Evolutionary conservation across 768 basidiomycete genomes (phyloP).

Genomic region (Mycena chlorophos): DNA sequence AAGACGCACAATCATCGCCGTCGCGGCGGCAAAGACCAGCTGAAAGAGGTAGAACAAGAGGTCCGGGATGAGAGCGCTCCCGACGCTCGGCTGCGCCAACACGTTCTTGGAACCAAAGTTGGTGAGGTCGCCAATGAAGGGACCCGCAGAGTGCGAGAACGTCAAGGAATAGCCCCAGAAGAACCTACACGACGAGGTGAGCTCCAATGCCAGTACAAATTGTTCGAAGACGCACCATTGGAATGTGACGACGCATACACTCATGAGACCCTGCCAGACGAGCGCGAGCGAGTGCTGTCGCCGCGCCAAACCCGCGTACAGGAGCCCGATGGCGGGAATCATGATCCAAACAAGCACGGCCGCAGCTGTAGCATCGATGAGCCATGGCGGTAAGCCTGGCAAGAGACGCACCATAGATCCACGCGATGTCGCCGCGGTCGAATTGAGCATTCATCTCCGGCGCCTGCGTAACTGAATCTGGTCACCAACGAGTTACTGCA

Average conservation of each 20-base stretch:
- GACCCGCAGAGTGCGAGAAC: conserved; percentile 72
- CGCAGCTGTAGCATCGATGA: conserved; percentile 57
- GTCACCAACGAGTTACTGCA: too few species aligned
- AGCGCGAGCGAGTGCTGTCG: conserved; percentile 93
- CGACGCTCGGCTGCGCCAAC: conserved; percentile 71
- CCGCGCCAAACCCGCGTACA: conserved; percentile 82
- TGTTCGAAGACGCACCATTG: conserved; percentile 63
- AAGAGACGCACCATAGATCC: too few species aligned
- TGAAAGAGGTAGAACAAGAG: conserved; percentile 85
- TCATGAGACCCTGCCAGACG: conserved; percentile 79
- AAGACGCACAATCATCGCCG: conserved; percentile 44
- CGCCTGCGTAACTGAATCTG: too few species aligned
- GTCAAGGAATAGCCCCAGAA: conserved; percentile 96
- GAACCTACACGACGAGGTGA: conserved; percentile 67
- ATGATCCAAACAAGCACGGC: conserved; percentile 85
- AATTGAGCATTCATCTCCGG: conserved; percentile 33
- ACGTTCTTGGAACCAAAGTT: conserved; percentile 85
- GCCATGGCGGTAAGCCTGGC: too few species aligned
- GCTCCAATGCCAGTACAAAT: not conserved
- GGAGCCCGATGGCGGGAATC: conserved; percentile 83
- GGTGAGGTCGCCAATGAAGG: conserved; percentile 83
- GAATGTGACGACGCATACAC: conserved; percentile 79
- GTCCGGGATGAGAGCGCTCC: conserved; percentile 67
- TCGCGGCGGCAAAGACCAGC: conserved; percentile 87
- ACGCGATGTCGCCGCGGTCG: conserved; percentile 52